Base-by-base conservation (phyloP, 129 eudicot genomes). In the Ambrosia artemisiifolia region DNA sequence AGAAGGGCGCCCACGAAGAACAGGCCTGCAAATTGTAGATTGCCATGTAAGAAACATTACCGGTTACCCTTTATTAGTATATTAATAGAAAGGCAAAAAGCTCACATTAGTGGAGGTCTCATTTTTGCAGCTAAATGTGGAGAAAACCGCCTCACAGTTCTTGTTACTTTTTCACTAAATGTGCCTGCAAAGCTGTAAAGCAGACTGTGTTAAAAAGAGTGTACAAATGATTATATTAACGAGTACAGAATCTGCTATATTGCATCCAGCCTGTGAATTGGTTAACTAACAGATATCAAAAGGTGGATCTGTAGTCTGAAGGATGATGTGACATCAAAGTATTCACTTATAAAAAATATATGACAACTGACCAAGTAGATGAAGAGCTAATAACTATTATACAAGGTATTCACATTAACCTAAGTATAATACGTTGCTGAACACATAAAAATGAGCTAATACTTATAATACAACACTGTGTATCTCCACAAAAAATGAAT, bases 121-220 rank as follows among this genome's bases (percentile, higher is more conserved):
- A 94, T 90, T 78, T 94, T 94, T 60, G 99, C 99, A 57, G 99
- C 99, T 74, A 94, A 61, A 81, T 88, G 97, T n/a, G 98, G 97
- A 76, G 97, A 90, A 79, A 88, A 82, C 71, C 83, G 85, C 70
- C 90, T 80, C 68, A 93, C 86, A 18, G 90, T 85, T 85, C 98
- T 84, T 73, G 98, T 87, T 20, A 83, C 95, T 76, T 86, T 93
- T 80, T 93, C 96, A 77, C 88, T 90, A 61, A 93, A 93, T 70
- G 98, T 85, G 47, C 96, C 88, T 75, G 96, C 96, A 83, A 93
- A 93, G 82, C 98, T 93, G 89, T 63, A 81, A 33, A 73, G 24
- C 3, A 20, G 18, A 38, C 14, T 9, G 78, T 34, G 33, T 73
- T 73, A 73, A 60, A 43, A 43, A 1, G 46, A 17, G 48, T 34